Evolutionary conservation across 495 filamentous ascomycete species (phyloP), one percentile per base, ranked within the genome.

Genomic region (Corynascus novoguineensis): DNA sequence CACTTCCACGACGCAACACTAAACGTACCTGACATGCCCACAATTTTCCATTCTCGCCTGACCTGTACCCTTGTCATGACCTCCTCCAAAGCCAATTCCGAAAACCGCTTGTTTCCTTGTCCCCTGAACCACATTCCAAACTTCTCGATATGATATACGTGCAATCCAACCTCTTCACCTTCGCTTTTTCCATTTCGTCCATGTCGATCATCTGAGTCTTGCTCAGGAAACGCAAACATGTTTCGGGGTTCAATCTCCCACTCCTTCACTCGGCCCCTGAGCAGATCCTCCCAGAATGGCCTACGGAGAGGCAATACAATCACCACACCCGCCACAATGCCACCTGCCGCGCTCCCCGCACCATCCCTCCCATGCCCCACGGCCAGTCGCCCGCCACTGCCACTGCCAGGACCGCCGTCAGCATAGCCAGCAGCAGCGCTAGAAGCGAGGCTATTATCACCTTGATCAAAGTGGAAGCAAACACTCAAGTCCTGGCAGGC

Each of bases 241-340:
- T 83, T 15, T 78, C 77, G 52, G 73, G 86, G 22, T 71, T 89
- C 50, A 81, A 91, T 69, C 75, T 84, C 56, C 77, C 83, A 31
- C 86, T 91, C 83, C 73, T 88, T 50, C 79, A 90, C 59, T 78
- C 86, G 58, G 76, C 81, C 61, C 75, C 82, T 56, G 79, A 87
- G 55, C 81, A 91, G 59, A 82, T 85, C 54, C 46, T 65, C 58
- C 70, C 68, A 73, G 38, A 55, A 46, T 1, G 5, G 2, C 17
- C 37, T 44, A 11, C 32, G 24, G 7, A 71, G 37, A 0, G 69
- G 69, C 2, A 71, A 55, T 1, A 60, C 65, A 12, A 71, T 63
- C 5, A 70, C 35, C 11, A 67, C 64, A 0, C 69, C 69, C 22
- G 24, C 24, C 22, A 27, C 42, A 15, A 12, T n/a, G n/a, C n/a